Percentiles rank a stretch among this genome's conserved stretches.
Evolutionary conservation across 2,329 filamentous ascomycete species (phyloP).

Genomic region (Hypoxylon sp.): DNA sequence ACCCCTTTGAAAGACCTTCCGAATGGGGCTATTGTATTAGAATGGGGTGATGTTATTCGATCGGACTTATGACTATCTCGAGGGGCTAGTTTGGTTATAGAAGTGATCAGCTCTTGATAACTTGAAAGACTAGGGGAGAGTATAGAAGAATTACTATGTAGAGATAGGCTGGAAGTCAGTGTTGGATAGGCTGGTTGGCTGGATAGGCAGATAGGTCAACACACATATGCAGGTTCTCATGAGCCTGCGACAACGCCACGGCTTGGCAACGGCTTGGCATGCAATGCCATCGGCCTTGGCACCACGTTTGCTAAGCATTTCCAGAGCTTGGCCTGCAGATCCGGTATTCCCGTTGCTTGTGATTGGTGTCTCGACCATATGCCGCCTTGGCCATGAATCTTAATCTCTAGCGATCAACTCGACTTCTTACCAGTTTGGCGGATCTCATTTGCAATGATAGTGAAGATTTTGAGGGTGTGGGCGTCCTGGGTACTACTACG

Average conservation of each 20-base stretch:
- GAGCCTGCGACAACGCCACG: constrained; percentile 28
- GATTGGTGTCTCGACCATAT: constrained; percentile 27
- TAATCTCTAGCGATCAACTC: constrained; percentile 35
- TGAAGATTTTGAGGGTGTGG: not conserved
- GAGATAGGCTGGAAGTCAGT: not conserved
- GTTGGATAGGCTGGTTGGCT: no score
- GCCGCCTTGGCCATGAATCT: constrained; percentile 27
- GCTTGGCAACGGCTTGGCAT: constrained; percentile 40
- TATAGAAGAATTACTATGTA: constrained; percentile 8
- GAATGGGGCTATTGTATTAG: constrained; percentile 31
- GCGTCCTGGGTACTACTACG: constrained; percentile 10
- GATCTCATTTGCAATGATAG: constrained; percentile 28
- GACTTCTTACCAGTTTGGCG: constrained; percentile 30
- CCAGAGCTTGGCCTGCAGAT: constrained; percentile 32
- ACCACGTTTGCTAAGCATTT: constrained; percentile 33
- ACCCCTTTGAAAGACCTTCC: constrained; percentile 33
- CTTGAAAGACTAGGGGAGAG: constrained; percentile 2
- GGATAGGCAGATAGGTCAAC: no score
- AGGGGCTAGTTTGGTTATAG: constrained; percentile 30
- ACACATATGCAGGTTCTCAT: constrained; percentile 15
- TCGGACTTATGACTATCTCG: constrained; percentile 2
- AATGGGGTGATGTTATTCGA: constrained; percentile 23
- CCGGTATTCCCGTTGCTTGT: constrained; percentile 21
- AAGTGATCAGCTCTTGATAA: constrained; percentile 31
- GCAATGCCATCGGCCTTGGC: constrained; percentile 32